Percentiles rank a stretch among this genome's conserved stretches.
phyloP scores from a whole-genome alignment of 306 rosid genomes.

The Lagenaria siceraria region DNA sequence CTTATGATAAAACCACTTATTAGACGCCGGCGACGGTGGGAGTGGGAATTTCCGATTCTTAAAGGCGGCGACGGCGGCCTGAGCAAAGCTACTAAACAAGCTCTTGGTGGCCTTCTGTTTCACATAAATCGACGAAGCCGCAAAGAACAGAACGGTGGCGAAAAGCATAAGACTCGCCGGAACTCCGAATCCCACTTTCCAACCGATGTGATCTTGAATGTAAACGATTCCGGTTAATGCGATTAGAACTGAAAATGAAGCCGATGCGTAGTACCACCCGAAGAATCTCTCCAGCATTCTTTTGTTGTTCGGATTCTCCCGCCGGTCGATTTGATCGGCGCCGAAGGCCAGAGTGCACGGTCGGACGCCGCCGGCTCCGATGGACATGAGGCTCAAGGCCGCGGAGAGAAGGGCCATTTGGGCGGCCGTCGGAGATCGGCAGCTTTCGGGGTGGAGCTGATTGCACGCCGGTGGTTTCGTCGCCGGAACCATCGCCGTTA shows the following conservation, averaged over 20 bases:
- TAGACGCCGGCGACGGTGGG: constrained; percentile 15
- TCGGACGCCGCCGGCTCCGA: constrained; percentile 50
- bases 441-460: constrained; percentile 9
- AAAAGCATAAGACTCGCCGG: constrained; percentile 48
- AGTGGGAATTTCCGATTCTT: constrained; percentile 31
- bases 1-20: constrained; percentile 21
- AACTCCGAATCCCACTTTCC: constrained; percentile 63
- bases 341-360: constrained; percentile 55
- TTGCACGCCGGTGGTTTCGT: constrained; percentile 40
- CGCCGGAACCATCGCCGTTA: constrained; percentile 41
- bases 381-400: constrained; percentile 28
- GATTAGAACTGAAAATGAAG: constrained; percentile 26
- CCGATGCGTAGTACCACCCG: constrained; percentile 45
- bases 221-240: constrained; percentile 41
- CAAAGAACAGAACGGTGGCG: constrained; percentile 28
- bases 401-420: constrained; percentile 29
- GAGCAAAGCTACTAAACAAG: constrained; percentile 37
- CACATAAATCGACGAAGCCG: constrained; percentile 37
- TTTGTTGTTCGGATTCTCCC: constrained; percentile 23
- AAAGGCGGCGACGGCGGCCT: constrained; percentile 33
- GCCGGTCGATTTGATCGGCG: constrained; percentile 43
- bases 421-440: constrained; percentile 29
- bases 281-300: constrained; percentile 45
- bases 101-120: constrained; percentile 36
- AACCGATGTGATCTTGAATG: constrained; percentile 43